A percentile compares a stretch with the other conserved stretches of the same genome.
Evolutionary conservation across 2,329 filamentous ascomycete species (phyloP).

Genomic region (Cryphonectria naterciae): DNA sequence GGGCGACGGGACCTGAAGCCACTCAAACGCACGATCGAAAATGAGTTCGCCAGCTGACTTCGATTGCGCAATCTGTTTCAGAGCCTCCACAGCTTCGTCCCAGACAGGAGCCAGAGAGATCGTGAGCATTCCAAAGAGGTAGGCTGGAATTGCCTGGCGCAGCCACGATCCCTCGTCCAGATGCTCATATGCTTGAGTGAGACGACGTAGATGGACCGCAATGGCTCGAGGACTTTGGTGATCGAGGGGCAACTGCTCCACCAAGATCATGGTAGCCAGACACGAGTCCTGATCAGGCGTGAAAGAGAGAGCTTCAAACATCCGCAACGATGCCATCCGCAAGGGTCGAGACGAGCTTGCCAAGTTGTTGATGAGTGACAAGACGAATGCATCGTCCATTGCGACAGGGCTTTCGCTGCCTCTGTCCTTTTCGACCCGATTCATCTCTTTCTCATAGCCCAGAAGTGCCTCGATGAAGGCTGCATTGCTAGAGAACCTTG

Average conservation of each 20-base stretch:
- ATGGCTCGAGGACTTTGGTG: constrained; percentile 77
- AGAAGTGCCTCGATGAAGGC: constrained; percentile 69
- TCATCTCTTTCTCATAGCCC: constrained; percentile 53
- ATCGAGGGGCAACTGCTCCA: constrained; percentile 79
- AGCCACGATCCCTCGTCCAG: constrained; percentile 66
- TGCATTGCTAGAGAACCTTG: constrained; percentile 65
- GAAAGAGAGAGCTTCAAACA: constrained; percentile 66
- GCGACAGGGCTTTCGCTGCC: constrained; percentile 51
- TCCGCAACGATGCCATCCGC: constrained; percentile 71
- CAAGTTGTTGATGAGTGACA: constrained; percentile 73
- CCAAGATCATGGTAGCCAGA: constrained; percentile 70
- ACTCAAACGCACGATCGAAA: constrained; percentile 73
- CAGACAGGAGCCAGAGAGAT: constrained; percentile 84
- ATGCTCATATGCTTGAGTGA: constrained; percentile 67
- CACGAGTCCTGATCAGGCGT: constrained; percentile 54
- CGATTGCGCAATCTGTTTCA: constrained; percentile 74
- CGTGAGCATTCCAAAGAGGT: constrained; percentile 87
- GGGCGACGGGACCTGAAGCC: constrained; percentile 67
- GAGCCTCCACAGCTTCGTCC: constrained; percentile 77
- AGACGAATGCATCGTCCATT: constrained; percentile 64
- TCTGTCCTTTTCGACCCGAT: constrained; percentile 33
- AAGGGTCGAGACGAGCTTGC: constrained; percentile 75
- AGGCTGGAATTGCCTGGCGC: constrained; percentile 73
- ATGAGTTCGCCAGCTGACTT: constrained; percentile 75
- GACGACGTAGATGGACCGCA: constrained; percentile 82